Evolutionary conservation across 768 basidiomycete genomes (phyloP).

Genomic region (Plicaturopsis crispa): DNA sequence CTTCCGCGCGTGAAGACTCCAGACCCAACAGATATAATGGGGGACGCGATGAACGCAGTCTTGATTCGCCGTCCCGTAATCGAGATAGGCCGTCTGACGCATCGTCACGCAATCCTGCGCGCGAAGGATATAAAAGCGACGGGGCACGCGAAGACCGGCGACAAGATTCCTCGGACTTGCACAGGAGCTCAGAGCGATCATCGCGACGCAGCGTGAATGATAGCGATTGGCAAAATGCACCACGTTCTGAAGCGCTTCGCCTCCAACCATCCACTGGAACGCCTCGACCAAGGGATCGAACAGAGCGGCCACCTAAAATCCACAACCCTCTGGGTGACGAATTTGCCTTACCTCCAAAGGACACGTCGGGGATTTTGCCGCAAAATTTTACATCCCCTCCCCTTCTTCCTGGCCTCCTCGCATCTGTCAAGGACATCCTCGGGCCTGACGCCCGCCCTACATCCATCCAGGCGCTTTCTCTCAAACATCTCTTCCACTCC

Average conservation of each 20-base stretch:
- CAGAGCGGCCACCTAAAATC: constrained; percentile 1
- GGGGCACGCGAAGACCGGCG: too few relatives aligned
- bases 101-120: too few relatives aligned
- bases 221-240: too few relatives aligned
- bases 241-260: neutral
- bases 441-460: constrained; percentile 57
- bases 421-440: constrained; percentile 48
- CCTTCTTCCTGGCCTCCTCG: constrained; percentile 55
- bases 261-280: neutral
- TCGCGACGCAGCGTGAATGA: too few relatives aligned
- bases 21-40: neutral
- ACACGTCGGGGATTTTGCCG: constrained; percentile 23
- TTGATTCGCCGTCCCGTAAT: neutral
- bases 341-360: constrained; percentile 24
- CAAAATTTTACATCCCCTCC: constrained; percentile 57
- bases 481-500: constrained; percentile 51
- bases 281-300: neutral
- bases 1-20: neutral
- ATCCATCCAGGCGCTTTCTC: constrained; percentile 68
- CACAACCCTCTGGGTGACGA: constrained; percentile 23
- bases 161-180: too few relatives aligned
- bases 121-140: too few relatives aligned
- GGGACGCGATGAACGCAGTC: neutral
- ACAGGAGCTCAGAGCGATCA: too few relatives aligned
- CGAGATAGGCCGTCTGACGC: too few relatives aligned